These are phyloP conservation scores for Scalesia atractyloides DNA, from an alignment of 129 eudicot species.

Conservation along the genomic window DNA sequence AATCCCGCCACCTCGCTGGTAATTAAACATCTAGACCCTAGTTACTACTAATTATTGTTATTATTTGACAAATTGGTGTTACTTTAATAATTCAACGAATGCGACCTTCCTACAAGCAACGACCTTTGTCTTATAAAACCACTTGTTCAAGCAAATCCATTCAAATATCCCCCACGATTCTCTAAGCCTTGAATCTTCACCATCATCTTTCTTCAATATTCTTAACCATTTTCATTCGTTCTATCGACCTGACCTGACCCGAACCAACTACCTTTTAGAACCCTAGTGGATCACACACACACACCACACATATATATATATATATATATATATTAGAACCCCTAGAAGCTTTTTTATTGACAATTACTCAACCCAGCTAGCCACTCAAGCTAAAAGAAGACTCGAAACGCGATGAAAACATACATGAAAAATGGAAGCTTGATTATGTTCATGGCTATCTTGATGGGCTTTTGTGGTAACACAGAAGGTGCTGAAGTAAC, in stretches of 20 bases:
- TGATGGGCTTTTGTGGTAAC: conserved; percentile 6
- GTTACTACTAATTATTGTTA: too few species aligned
- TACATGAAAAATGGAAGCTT: not conserved
- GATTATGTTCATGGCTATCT: not conserved
- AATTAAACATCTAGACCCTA: too few species aligned
- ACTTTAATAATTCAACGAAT: not conserved
- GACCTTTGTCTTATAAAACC: not conserved
- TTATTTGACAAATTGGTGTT: not conserved
- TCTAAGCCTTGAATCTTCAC: not conserved
- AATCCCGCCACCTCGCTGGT: too few species aligned
- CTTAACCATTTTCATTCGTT: not conserved
- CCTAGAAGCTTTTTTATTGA: not conserved
- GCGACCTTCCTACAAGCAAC: not conserved
- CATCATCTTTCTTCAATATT: conserved; percentile 1
- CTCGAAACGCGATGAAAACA: not conserved
- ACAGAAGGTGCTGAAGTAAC: conserved; percentile 37
- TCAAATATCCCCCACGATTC: not conserved
- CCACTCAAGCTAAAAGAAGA: not conserved
- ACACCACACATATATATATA: too few species aligned
- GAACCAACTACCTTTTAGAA: not conserved
- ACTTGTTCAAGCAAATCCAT: conserved; percentile 1
- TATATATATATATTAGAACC: not conserved
- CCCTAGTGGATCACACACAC: not conserved
- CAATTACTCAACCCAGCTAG: not conserved
- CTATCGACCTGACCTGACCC: not conserved